A percentile compares a stretch with the other conserved stretches of the same genome.
phyloP scores from a whole-genome alignment of 306 rosid species.

The Erythrophleum fordii region DNA sequence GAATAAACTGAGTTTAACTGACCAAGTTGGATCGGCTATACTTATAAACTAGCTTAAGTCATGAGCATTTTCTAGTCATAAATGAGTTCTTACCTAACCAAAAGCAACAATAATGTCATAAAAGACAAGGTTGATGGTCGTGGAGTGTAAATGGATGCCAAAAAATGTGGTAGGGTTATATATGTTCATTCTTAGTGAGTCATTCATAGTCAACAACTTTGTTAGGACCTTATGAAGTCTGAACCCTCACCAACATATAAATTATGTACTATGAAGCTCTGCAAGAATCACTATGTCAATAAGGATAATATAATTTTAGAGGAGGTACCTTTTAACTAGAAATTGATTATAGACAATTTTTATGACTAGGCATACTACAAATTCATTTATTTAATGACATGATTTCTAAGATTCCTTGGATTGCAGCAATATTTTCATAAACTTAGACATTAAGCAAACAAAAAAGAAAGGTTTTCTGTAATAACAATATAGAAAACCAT shows the following conservation, averaged over 20 bases:
- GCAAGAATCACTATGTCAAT: conserved; percentile 41
- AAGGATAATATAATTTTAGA: neutral
- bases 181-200: conserved; percentile 65
- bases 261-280: conserved; percentile 78
- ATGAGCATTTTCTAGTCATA: neutral
- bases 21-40: neutral
- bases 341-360: too few relatives aligned
- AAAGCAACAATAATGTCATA: conserved; percentile 78
- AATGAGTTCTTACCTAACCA: conserved; percentile 65
- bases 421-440: too few relatives aligned
- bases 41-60: neutral
- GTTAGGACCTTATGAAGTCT: conserved; percentile 86
- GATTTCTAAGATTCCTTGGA: too few relatives aligned
- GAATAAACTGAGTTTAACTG: neutral
- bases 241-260: conserved; percentile 80
- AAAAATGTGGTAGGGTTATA: conserved; percentile 89
- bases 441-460: too few relatives aligned
- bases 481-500: too few relatives aligned
- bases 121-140: conserved; percentile 69
- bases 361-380: neutral
- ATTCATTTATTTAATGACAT: neutral
- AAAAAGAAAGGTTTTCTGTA: too few relatives aligned
- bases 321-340: too few relatives aligned
- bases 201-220: conserved; percentile 81
- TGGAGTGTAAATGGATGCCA: conserved; percentile 87